phyloP scores from a whole-genome alignment of 1,284 basidiomycete species.

The Cutaneotrichosporon dermatis region DNA sequence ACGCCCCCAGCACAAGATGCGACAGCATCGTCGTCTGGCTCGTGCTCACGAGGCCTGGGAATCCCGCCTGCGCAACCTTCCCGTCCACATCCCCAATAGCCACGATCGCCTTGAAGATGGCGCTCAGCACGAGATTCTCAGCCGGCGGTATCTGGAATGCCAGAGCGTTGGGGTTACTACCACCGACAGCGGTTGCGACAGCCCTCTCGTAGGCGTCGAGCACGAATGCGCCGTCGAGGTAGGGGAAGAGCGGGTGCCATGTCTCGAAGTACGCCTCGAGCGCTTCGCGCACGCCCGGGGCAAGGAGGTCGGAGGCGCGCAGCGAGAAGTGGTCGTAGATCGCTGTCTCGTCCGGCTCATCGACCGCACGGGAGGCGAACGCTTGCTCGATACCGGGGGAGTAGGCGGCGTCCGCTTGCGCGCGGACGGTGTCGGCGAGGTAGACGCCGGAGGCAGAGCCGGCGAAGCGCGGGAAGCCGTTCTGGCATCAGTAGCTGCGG shows the following conservation, averaged over 20 bases:
- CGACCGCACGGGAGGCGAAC: conserved; percentile 21
- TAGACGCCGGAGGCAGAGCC: conserved; percentile 26
- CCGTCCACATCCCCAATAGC: conserved; percentile 3
- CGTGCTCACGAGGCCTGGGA: background rate
- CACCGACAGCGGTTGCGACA: background rate
- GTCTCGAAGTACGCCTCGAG: conserved; percentile 22
- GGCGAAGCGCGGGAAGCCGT: conserved; percentile 27
- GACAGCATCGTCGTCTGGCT: conserved; percentile 12
- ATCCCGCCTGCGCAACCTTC: background rate
- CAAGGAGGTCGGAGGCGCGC: conserved; percentile 9
- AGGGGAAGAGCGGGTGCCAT: conserved; percentile 33
- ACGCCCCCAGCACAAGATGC: conserved; percentile 16
- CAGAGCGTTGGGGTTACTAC: background rate
- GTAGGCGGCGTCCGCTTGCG: background rate
- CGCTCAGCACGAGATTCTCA: conserved; percentile 15
- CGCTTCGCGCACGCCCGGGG: conserved; percentile 6
- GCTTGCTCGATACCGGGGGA: conserved; percentile 20
- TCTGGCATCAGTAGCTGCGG: conserved; percentile 7
- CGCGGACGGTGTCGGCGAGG: conserved; percentile 20
- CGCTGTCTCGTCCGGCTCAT: conserved; percentile 6
- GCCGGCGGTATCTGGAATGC: conserved; percentile 12
- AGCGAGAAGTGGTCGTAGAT: conserved; percentile 12
- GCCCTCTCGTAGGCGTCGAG: conserved; percentile 15
- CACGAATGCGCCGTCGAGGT: conserved; percentile 23
- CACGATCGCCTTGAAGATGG: conserved; percentile 18